Base-by-base conservation (phyloP, 768 basidiomycete species). In the Pleurotus sapidus region DNA sequence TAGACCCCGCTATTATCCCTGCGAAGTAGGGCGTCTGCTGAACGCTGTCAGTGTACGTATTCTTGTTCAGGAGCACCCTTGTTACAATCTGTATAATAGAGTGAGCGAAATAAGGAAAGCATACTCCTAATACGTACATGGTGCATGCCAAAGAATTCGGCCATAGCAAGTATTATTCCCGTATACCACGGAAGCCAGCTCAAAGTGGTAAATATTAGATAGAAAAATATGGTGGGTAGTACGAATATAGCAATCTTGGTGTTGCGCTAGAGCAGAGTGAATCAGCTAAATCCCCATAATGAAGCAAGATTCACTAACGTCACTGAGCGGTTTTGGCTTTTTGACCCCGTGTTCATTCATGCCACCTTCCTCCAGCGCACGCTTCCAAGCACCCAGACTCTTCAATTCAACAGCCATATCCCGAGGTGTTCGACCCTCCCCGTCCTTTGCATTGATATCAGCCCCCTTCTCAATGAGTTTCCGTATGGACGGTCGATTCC, bases 401-500 rank as follows among this genome's bases (percentile, higher is more conserved):
- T 97, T 97, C 46, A 98, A 77, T 70, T 97, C 94, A 11, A 86
- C 80, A 0, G 97, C 95, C 93, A 99, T 95, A 64, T 98, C 97
- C 59, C 89, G 78, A 48, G 96, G 86, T 1, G 94, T 95, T 66
- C 97, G 84, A 5, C 92, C 91, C 53, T 88, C 86, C 8, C 80
- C 83, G 63, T 97, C 95, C 65, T 90, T 91, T 5, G 87, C 86
- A 37, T 77, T 78, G 18, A 96, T 72, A 66, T 93, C 92, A 1
- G 87, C 91, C 0, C 94, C 96, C 40, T 89, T 90, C 65, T 95
- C 91, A 17, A 97, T 70, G 14, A 99, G 75, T 48, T 88, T 81
- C 46, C 90, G 81, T 49, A 99, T 96, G 65, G 91, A 91, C 47
- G 87, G 78, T 59, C 88, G 79, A 68, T 95, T 96, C n/a, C 95